Conservation (phyloP, 2,329 filamentous ascomycete genomes). For the Sclerotinia subarctica region DNA sequence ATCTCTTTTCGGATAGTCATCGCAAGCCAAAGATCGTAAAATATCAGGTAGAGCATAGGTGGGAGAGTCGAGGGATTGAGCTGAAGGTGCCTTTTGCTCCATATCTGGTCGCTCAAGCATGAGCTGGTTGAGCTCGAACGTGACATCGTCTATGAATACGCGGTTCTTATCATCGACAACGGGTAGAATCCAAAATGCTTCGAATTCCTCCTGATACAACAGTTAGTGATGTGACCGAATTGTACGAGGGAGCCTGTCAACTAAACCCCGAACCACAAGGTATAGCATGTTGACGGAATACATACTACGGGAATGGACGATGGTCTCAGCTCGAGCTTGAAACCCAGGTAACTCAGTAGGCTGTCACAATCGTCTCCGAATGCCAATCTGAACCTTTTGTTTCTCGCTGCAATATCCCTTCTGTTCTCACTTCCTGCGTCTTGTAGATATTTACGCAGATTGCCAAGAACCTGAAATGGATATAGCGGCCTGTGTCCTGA, state of each 20-base stretch:
- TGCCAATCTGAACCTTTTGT: constrained; percentile 61
- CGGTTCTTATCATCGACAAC: constrained; percentile 31
- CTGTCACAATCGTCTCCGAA: constrained; percentile 61
- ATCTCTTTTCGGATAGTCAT: constrained; percentile 33
- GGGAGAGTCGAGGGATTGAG: constrained; percentile 16
- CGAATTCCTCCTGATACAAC: constrained; percentile 30
- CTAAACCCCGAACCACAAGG: not conserved
- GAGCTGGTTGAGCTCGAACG: constrained; percentile 48
- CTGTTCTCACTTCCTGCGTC: constrained; percentile 48
- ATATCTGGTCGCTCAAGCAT: constrained; percentile 27
- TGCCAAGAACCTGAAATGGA: constrained; percentile 53
- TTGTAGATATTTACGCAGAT: constrained; percentile 56
- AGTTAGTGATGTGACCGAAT: not conserved
- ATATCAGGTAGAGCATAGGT: constrained; percentile 31
- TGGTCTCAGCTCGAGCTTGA: constrained; percentile 43
- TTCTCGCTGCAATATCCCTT: constrained; percentile 55
- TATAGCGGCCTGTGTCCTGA: constrained; percentile 48
- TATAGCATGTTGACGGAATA: constrained; percentile 14
- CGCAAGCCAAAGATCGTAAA: constrained; percentile 33
- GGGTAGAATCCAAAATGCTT: constrained; percentile 38
- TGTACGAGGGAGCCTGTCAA: not conserved
- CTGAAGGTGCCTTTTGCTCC: constrained; percentile 23
- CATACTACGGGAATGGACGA: constrained; percentile 41
- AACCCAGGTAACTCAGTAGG: constrained; percentile 57
- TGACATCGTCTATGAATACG: constrained; percentile 55